These are phyloP conservation scores for Lepiota brunneoincarnata DNA, from an alignment of 768 basidiomycete species.

Conservation along the genomic window DNA sequence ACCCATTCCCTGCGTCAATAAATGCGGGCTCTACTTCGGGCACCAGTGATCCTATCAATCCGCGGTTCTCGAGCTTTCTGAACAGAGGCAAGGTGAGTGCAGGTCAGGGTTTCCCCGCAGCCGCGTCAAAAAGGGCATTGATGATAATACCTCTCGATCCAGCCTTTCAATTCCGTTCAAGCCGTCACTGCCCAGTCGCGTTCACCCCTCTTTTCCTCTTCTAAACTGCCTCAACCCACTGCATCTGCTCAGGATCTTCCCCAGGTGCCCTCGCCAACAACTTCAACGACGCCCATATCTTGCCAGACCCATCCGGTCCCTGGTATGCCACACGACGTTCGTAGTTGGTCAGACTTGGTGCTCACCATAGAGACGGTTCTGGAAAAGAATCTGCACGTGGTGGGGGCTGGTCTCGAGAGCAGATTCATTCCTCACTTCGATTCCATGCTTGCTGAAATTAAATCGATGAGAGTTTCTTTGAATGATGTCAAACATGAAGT, in stretches of 20 bases:
- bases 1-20: background rate
- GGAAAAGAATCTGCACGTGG: background rate
- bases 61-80: background rate
- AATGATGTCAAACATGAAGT: background rate
- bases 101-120: too few relatives aligned
- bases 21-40: background rate
- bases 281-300: background rate
- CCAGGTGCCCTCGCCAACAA: background rate
- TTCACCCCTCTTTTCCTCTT: background rate
- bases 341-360: background rate
- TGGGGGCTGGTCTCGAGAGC: background rate
- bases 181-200: background rate
- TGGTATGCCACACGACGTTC: background rate
- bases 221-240: background rate
- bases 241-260: background rate
- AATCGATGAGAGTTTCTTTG: background rate
- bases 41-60: background rate
- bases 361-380: background rate
- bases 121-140: too few relatives aligned
- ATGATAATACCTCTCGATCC: background rate
- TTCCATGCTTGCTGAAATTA: background rate
- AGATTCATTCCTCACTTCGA: background rate
- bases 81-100: background rate
- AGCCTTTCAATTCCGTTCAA: constrained; percentile 1
- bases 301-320: too few relatives aligned